Base-by-base conservation (phyloP, 495 filamentous ascomycete species). In the Talaromyces ruber region DNA sequence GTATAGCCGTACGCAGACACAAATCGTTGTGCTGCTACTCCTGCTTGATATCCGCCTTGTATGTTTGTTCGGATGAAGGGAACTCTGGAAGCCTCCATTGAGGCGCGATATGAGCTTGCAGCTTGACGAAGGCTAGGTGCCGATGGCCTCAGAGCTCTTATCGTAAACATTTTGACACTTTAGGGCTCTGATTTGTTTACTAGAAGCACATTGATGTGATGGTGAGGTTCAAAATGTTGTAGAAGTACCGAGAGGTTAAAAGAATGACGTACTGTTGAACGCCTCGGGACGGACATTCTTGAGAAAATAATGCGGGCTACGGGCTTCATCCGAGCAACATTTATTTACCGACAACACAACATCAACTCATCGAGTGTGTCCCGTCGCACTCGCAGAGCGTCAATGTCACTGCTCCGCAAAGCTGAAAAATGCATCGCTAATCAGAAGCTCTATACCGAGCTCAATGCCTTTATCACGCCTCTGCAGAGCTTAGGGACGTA, bases 1-100 rank as follows among this genome's bases (percentile, higher is more conserved):
- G 89, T 93, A 76, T 98, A 98, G 64, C 95, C 95, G 71, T 96
- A 98, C 22, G 89, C 82, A n/a, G 88, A 88, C 61, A 89, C 81
- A 64, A 67, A 72, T 63, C 75, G 68, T 52, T 68, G 68, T 47
- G 67, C 67, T 11, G 63, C 62, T 16, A 63, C 57, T n/a, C 39
- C 43, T 2, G 45, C 25, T 32, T 37, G 59, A 29, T 50, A 51
- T 30, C 43, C 26, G 28, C 43, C 24, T 45, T 37, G 32, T 11
- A 43, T 21, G 16, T 45, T 59, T 39, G 32, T 14, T 7, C 57
- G 37, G 12, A 43, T 39, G 37, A 59, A 45, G 22, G 57, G 37
- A 59, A 45, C 59, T 60, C 43, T 52, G 22, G 50, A 18, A 14
- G 57, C 11, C 24, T 43, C 37, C 11, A 32, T 18, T 4, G 59